A percentile compares a stretch with the other conserved stretches of the same genome.
Evolutionary conservation across 2,329 filamentous ascomycete species (phyloP).

Genomic region (Fusarium oligoseptatum): DNA sequence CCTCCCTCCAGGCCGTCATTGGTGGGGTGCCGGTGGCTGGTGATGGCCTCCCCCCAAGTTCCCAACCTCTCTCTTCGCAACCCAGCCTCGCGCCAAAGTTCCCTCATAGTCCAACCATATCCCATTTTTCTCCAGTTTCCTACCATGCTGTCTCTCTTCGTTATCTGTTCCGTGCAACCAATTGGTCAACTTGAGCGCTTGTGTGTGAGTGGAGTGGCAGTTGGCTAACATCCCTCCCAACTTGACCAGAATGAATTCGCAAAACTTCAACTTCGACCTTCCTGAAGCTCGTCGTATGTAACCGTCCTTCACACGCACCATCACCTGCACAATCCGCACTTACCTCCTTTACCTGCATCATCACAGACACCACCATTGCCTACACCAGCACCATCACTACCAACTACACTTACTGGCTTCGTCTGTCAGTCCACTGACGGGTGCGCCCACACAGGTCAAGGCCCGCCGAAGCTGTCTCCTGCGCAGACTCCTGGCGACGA

Average conservation of each 20-base stretch:
- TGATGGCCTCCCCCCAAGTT: constrained; percentile 32
- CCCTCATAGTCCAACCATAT: constrained; percentile 52
- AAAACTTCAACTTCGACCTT: constrained; percentile 53
- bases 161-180: constrained; percentile 49
- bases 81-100: constrained; percentile 47
- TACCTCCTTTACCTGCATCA: constrained; percentile 21
- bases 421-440: constrained; percentile 38
- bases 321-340: constrained; percentile 6
- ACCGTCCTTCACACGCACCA: constrained; percentile 20
- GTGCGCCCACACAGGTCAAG: constrained; percentile 40
- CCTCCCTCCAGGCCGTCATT: constrained; percentile 26
- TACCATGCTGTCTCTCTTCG: constrained; percentile 50
- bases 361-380: background rate
- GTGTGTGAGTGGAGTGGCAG: constrained; percentile 50
- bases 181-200: constrained; percentile 50
- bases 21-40: constrained; percentile 46
- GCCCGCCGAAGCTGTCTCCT: constrained; percentile 40
- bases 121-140: constrained; percentile 43
- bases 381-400: constrained; percentile 1
- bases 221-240: constrained; percentile 40
- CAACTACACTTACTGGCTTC: constrained; percentile 23
- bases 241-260: constrained; percentile 55
- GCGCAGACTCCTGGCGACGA: constrained; percentile 42
- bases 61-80: constrained; percentile 42
- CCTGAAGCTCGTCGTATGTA: constrained; percentile 55